Percentiles rank a stretch among this genome's conserved stretches.
phyloP scores from a whole-genome alignment of 1,139 yeast species.

The Torulaspora pretoriensis region DNA sequence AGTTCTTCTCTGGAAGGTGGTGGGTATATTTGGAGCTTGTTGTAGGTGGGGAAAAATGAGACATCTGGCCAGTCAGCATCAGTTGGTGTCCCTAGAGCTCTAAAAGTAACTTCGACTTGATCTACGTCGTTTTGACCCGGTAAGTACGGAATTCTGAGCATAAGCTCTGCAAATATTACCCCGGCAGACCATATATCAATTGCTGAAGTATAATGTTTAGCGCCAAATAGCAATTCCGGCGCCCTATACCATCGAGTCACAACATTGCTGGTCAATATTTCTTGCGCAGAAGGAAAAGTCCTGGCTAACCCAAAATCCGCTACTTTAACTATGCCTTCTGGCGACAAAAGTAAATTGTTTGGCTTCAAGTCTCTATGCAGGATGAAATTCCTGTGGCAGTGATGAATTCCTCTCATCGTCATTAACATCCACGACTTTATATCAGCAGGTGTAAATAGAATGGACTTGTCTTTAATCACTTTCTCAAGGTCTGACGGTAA shows the following conservation, averaged over 20 bases:
- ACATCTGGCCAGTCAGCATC: slow-evolving; percentile 92
- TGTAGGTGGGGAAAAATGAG: slow-evolving; percentile 69
- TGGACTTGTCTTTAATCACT: slow-evolving; percentile 71
- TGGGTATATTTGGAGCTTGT: slow-evolving; percentile 69
- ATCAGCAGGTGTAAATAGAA: slow-evolving; percentile 81
- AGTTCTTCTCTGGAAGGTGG: slow-evolving; percentile 80
- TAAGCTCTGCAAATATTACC: slow-evolving; percentile 89
- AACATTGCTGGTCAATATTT: slow-evolving; percentile 82
- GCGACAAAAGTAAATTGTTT: slow-evolving; percentile 74
- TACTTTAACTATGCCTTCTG: slow-evolving; percentile 79
- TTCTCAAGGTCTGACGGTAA: slow-evolving; percentile 90
- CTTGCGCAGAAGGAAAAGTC: slow-evolving; percentile 72
- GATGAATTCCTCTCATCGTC: slow-evolving; percentile 92
- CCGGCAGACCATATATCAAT: slow-evolving; percentile 96
- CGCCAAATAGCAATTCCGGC: slow-evolving; percentile 86
- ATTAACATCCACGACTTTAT: slow-evolving; percentile 90
- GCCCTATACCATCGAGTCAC: slow-evolving; percentile 98
- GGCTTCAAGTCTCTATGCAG: slow-evolving; percentile 88
- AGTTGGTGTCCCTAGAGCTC: slow-evolving; percentile 94
- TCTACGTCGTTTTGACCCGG: slow-evolving; percentile 90
- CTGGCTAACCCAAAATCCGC: slow-evolving; percentile 98
- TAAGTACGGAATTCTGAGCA: slow-evolving; percentile 89
- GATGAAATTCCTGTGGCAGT: slow-evolving; percentile 86
- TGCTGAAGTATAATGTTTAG: slow-evolving; percentile 81
- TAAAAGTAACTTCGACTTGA: slow-evolving; percentile 84